These are phyloP conservation scores for Passiflora organensis DNA, from an alignment of 345 rosid genomes.

Conservation along the genomic window DNA sequence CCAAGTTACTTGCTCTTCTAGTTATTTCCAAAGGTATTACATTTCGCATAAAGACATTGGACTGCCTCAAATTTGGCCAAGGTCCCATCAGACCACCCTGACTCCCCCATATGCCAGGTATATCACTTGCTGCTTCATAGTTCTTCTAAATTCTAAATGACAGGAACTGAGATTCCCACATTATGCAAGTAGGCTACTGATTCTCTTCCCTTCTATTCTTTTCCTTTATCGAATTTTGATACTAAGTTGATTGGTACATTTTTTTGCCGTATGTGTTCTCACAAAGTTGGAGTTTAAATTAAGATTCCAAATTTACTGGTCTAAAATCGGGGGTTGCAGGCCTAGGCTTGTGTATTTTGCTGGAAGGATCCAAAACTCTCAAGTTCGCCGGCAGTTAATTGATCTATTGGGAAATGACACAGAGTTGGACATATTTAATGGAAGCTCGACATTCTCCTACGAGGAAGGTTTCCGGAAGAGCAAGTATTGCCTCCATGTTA, in stretches of 20 bases:
- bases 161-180: too few species aligned
- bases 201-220: too few species aligned
- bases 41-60: conserved; percentile 37
- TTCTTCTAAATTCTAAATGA: too few species aligned
- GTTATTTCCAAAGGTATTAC: conserved; percentile 38
- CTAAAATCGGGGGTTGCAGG: conserved; percentile 15
- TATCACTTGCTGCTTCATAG: not conserved
- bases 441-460: conserved; percentile 21
- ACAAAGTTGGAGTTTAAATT: not conserved
- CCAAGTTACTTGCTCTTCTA: conserved; percentile 40
- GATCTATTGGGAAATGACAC: conserved; percentile 30
- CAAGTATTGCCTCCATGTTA: conserved; percentile 42
- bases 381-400: conserved; percentile 28
- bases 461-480: conserved; percentile 41
- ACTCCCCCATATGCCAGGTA: conserved; percentile 37
- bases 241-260: not conserved
- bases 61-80: conserved; percentile 47
- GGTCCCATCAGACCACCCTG: conserved; percentile 17
- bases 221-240: not conserved
- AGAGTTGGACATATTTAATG: conserved; percentile 26
- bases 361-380: conserved; percentile 35
- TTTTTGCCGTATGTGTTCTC: too few species aligned
- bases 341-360: conserved; percentile 34
- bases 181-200: too few species aligned
- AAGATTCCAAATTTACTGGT: not conserved